Conservation (phyloP, 352 stramenopile genomes). For the Phytophthora multivora region DNA sequence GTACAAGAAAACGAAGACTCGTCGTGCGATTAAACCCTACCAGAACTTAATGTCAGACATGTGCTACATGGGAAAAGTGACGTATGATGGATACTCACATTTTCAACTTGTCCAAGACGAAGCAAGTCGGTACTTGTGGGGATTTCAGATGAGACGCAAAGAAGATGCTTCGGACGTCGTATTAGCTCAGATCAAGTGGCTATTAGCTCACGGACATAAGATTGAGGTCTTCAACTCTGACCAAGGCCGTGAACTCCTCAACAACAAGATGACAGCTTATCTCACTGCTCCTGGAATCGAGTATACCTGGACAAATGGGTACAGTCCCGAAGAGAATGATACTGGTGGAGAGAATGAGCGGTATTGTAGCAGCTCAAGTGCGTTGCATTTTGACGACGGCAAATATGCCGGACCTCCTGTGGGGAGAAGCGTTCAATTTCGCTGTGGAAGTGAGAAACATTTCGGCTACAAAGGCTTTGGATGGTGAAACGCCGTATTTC, state of each 20-base stretch:
- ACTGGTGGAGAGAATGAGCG: constrained; percentile 13
- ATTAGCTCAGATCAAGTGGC: background rate
- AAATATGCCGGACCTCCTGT: background rate
- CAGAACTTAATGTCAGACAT: constrained; percentile 1
- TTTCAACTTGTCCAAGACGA: constrained; percentile 6
- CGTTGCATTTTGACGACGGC: constrained; percentile 1
- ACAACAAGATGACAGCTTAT: background rate
- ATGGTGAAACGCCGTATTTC: constrained; percentile 1
- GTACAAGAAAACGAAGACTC: background rate
- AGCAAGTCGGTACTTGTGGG: constrained; percentile 3
- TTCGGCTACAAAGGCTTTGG: background rate
- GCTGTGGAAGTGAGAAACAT: background rate
- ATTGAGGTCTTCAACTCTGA: constrained; percentile 11
- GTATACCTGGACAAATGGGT: constrained; percentile 4
- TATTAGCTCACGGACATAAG: background rate
- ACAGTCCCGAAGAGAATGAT: constrained; percentile 8
- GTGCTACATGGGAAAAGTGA: background rate
- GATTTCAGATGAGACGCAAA: background rate
- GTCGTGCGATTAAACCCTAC: background rate
- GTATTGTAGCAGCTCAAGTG: constrained; percentile 1
- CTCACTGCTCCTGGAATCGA: background rate
- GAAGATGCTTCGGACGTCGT: background rate
- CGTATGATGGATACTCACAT: background rate
- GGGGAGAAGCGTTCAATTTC: constrained; percentile 14
- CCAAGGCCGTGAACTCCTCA: constrained; percentile 2